These are phyloP conservation scores for Aegilops sharonensis DNA, from an alignment of 176 grass and related monocot species.

Conservation along the genomic window DNA sequence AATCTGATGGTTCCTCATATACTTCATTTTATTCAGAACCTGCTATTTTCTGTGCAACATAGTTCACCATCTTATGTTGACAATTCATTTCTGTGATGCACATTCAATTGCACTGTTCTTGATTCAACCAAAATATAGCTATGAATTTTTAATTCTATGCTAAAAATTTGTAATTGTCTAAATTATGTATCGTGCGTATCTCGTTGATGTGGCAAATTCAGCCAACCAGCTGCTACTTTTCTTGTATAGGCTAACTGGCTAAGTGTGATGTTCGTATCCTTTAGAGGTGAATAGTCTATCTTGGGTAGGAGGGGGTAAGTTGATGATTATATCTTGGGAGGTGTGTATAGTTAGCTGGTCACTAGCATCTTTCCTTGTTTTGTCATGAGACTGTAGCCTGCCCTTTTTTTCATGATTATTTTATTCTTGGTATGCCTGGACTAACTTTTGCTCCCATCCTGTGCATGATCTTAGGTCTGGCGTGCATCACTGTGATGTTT, in stretches of 20 bases:
- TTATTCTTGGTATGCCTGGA: background rate
- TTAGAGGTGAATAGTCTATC: conserved; percentile 3
- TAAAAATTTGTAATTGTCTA: background rate
- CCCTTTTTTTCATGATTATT: background rate
- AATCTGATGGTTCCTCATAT: background rate
- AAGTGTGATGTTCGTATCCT: background rate
- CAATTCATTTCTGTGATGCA: background rate
- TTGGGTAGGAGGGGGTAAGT: background rate
- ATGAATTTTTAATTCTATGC: background rate
- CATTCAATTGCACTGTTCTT: background rate
- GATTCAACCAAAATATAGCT: background rate
- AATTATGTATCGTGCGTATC: background rate
- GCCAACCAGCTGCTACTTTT: background rate
- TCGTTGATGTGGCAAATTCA: background rate
- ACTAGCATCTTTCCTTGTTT: background rate
- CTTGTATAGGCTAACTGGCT: background rate
- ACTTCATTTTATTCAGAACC: background rate
- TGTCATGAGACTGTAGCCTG: background rate
- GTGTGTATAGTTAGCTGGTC: background rate
- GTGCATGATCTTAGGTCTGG: conserved; percentile 48
- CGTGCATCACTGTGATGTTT: conserved; percentile 70
- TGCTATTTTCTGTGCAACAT: background rate
- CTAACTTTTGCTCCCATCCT: conserved; percentile 16
- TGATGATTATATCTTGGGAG: background rate
- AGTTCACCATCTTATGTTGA: background rate